phyloP scores from a whole-genome alignment of 768 basidiomycete species.

The Mycena crocata region DNA sequence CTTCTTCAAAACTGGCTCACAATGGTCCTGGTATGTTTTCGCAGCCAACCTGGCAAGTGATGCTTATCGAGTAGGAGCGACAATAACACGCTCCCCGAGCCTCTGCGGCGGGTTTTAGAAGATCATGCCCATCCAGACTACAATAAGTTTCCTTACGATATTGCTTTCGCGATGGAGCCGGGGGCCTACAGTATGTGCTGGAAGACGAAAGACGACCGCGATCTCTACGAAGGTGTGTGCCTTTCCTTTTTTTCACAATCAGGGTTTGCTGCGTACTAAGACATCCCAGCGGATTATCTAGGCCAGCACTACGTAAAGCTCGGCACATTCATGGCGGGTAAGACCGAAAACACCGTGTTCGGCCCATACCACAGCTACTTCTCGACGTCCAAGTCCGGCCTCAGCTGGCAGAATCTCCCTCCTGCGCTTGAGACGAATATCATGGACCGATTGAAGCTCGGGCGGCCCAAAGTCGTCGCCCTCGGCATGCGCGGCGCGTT shows the following conservation, averaged over 20 bases:
- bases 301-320: slow-evolving; percentile 19
- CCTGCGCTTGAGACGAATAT: slow-evolving; percentile 12
- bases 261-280: background rate
- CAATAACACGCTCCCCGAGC: slow-evolving; percentile 12
- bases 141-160: slow-evolving; percentile 14
- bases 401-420: slow-evolving; percentile 22
- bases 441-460: slow-evolving; percentile 16
- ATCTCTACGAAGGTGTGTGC: slow-evolving; percentile 21
- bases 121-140: slow-evolving; percentile 4
- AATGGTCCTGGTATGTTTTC: slow-evolving; percentile 1
- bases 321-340: slow-evolving; percentile 8
- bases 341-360: slow-evolving; percentile 11
- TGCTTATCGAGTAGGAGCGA: slow-evolving; percentile 20
- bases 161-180: slow-evolving; percentile 24
- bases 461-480: slow-evolving; percentile 18
- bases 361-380: slow-evolving; percentile 24
- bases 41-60: background rate
- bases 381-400: slow-evolving; percentile 10
- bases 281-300: slow-evolving; percentile 7
- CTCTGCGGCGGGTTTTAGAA: slow-evolving; percentile 8
- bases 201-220: background rate
- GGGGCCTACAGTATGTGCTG: slow-evolving; percentile 25
- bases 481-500: slow-evolving; percentile 18
- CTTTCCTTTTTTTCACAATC: background rate
- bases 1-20: slow-evolving; percentile 11